These are phyloP conservation scores for Ceratorhiza oryzae-sativae DNA, from an alignment of 1,284 basidiomycete genomes.

Conservation along the genomic window DNA sequence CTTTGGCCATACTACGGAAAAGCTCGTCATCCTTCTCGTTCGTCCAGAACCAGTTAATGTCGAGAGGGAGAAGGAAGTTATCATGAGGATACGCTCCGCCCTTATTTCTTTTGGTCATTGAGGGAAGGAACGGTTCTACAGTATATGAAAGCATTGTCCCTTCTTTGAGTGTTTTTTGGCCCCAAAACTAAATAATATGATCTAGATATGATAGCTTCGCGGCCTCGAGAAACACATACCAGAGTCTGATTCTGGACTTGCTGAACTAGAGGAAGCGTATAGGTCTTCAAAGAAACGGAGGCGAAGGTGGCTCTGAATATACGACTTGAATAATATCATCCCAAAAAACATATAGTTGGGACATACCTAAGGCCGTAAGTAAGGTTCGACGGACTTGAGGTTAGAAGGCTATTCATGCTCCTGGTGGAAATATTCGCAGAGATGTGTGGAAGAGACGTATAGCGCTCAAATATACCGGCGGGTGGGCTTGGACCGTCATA, in stretches of 20 bases:
- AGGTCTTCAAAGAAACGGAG: conserved; percentile 57
- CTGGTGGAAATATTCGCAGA: conserved; percentile 54
- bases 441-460: conserved; percentile 54
- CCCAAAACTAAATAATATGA: conserved; percentile 53
- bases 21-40: conserved; percentile 50
- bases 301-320: conserved; percentile 57
- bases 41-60: conserved; percentile 59
- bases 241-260: conserved; percentile 60
- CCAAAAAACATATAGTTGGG: not conserved
- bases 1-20: conserved; percentile 53
- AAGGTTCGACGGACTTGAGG: conserved; percentile 52
- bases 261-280: conserved; percentile 55
- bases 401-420: conserved; percentile 55
- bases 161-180: conserved; percentile 46
- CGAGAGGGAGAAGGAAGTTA: conserved; percentile 57
- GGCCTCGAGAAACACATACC: too few species aligned
- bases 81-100: conserved; percentile 49
- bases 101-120: conserved; percentile 54
- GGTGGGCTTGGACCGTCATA: conserved; percentile 62
- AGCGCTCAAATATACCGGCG: conserved; percentile 58
- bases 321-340: not conserved
- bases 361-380: conserved; percentile 55
- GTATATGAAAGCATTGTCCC: conserved; percentile 57
- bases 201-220: too few species aligned
- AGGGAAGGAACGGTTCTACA: conserved; percentile 63